Percentiles rank a stretch among this genome's conserved stretches.
phyloP scores from a whole-genome alignment of 305 asterid genomes.

The Fraxinus velutina region DNA sequence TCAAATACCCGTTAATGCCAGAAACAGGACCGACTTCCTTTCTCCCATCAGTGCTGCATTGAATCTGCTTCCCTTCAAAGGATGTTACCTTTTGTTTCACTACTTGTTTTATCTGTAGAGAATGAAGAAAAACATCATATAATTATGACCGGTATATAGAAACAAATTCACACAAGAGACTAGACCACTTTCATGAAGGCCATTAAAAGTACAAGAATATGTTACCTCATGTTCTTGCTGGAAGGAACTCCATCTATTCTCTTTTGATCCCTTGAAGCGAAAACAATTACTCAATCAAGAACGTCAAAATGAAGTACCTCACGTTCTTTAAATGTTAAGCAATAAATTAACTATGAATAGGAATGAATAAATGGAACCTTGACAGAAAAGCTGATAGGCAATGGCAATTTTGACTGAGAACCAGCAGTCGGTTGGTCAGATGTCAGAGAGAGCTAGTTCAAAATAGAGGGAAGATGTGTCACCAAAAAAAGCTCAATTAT shows the following conservation, averaged over 20 bases:
- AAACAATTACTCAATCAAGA: slow-evolving; percentile 23
- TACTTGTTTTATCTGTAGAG: neutral
- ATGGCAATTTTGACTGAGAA: slow-evolving; percentile 32
- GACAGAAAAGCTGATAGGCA: slow-evolving; percentile 31
- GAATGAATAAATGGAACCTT: slow-evolving; percentile 49
- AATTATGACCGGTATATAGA: neutral
- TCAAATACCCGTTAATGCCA: neutral
- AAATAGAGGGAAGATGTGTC: slow-evolving; percentile 24
- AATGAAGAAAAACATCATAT: neutral
- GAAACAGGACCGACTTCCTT: neutral
- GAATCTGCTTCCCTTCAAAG: neutral
- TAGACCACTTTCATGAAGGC: neutral
- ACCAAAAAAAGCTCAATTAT: slow-evolving; percentile 19
- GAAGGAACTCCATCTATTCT: slow-evolving; percentile 8
- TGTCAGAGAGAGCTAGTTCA: slow-evolving; percentile 68
- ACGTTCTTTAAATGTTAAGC: neutral
- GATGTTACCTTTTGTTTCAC: neutral
- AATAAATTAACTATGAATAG: slow-evolving; percentile 3
- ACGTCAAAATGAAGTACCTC: neutral
- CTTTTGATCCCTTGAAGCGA: slow-evolving; percentile 12
- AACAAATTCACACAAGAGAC: neutral
- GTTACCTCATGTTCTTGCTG: neutral
- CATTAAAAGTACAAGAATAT: neutral
- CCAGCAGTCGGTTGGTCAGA: slow-evolving; percentile 43
- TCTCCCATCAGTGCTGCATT: neutral